Evolutionary conservation across 1,139 yeast species (phyloP), one percentile per base, ranked within the genome.

Genomic region (Blastobotrys indianensis): DNA sequence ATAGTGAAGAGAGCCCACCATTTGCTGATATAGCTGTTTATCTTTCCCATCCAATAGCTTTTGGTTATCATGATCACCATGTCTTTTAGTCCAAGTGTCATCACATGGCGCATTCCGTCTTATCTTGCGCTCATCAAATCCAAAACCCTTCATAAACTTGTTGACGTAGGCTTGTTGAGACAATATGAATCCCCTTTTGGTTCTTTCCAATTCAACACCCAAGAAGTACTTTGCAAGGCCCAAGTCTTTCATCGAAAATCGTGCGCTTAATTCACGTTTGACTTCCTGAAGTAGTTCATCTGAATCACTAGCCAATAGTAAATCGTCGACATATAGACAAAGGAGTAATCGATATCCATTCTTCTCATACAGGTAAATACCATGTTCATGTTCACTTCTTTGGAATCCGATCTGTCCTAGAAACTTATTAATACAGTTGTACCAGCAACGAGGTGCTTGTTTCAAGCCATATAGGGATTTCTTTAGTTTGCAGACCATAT

Each of bases 401-500:
- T 4, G 11, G 11, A 38, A 38, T 2, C 41, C 41, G 9, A 38
- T 11, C 2, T 11, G 13, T 6, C 10, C 10, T 11, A 38, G 9
- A 3, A 11, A 9, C 3, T 11, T 29, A 9, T 32, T 13, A 12
- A 38, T 16, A 3, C 17, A 37, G 3, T 35, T 39, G 39, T 53
- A 52, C 57, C 61, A 58, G 36, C 54, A 51, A 11, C 46, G 31
- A 2, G 62, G 58, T 12, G 62, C 56, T 39, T 58, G 63, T 33
- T 54, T 50, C 6, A 57, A 37, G 1, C 63, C 60, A 46, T 58
- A 58, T 1, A 58, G 35, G 34, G 50, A 43, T 43, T 55, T 55
- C 13, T 45, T 45, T 2, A 59, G 46, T n/a, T 41, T 44, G 28
- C 52, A 51, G 6, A 56, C 56, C 34, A 37, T 37, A 15, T 34